Evolutionary conservation across 805 yeast species (phyloP), one percentile per base, ranked within the genome.

Genomic region (Lachancea waltii): DNA sequence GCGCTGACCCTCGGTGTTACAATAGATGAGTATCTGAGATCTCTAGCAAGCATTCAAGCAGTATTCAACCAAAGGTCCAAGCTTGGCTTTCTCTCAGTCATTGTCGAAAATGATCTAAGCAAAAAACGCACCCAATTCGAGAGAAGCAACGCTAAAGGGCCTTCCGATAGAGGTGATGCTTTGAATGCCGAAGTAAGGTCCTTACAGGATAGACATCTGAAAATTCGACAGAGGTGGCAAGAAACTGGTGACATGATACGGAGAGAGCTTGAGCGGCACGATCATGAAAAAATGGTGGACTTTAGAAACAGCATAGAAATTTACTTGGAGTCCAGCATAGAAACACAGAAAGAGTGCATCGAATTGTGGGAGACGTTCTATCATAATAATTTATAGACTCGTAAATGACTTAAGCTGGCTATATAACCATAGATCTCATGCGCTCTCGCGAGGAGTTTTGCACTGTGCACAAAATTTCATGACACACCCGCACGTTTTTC

Each of bases 361-460:
- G 94, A 84, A 54, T 59, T 81, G n/a, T 84, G 90, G 85, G 92
- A 84, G 58, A 78, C 87, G 0, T 92, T 90, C 55, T 87, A 86
- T 54, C 85, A 81, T 35, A 66, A 60, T n/a, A 54, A 60, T 26
- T 46, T 65, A 32, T 48, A 54, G 41, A 26, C 22, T n/a, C 20
- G 27, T 16, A 15, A 18, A 17, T 40, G 35, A 13, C n/a, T 21
- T 7, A n/a, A n/a, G 29, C 29, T 26, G 10, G 13, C 29, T 26
- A 26, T 26, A 26, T n/a, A 29, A 29, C 8, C n/a, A n/a, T n/a
- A n/a, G n/a, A n/a, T n/a, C n/a, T n/a, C n/a, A n/a, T n/a, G n/a
- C n/a, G n/a, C n/a, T n/a, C n/a, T n/a, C n/a, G n/a, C n/a, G n/a
- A n/a, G n/a, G n/a, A n/a, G n/a, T n/a, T n/a, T n/a, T n/a, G n/a